Conservation (phyloP, 805 yeast species). For the Kazachstania bromeliacearum region DNA sequence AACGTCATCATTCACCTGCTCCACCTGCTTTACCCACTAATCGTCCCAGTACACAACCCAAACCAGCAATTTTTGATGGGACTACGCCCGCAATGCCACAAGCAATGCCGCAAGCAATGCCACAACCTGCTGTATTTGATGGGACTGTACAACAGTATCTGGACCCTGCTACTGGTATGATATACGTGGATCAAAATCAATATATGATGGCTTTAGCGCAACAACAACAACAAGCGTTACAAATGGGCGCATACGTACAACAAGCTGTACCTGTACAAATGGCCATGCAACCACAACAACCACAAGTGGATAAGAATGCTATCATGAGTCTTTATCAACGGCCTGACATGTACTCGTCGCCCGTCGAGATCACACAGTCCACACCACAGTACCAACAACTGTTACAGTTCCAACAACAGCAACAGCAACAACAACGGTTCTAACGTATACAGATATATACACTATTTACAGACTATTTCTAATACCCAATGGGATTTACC, state of each 20-base stretch:
- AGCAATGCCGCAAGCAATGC: slow-evolving; percentile 12
- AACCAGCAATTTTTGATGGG: slow-evolving; percentile 30
- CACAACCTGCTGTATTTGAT: slow-evolving; percentile 18
- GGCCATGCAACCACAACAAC: slow-evolving; percentile 11
- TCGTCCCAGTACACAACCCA: slow-evolving; percentile 29
- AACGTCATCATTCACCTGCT: slow-evolving; percentile 6
- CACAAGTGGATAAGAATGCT: slow-evolving; percentile 16
- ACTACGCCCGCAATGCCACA: slow-evolving; percentile 7
- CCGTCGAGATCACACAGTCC: slow-evolving; percentile 22
- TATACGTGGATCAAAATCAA: slow-evolving; percentile 61
- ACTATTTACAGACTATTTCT: slow-evolving; percentile 5
- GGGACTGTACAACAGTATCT: slow-evolving; percentile 54
- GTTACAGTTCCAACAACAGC: slow-evolving; percentile 20
- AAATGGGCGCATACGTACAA: slow-evolving; percentile 5
- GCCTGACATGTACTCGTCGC: slow-evolving; percentile 23
- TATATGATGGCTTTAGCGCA: slow-evolving; percentile 30
- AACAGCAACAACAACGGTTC: slow-evolving; percentile 13
- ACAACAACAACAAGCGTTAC: slow-evolving; percentile 12
- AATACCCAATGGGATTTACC: too few species aligned
- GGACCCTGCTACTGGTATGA: slow-evolving; percentile 62
- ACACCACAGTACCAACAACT: slow-evolving; percentile 25
- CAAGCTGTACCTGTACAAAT: slow-evolving; percentile 11
- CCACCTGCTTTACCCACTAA: slow-evolving; percentile 34
- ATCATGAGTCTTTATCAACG: slow-evolving; percentile 23
- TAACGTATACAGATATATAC: slow-evolving; percentile 1